Evolutionary conservation across 306 rosid genomes (phyloP).

Genomic region (Casuarina cunninghamiana): DNA sequence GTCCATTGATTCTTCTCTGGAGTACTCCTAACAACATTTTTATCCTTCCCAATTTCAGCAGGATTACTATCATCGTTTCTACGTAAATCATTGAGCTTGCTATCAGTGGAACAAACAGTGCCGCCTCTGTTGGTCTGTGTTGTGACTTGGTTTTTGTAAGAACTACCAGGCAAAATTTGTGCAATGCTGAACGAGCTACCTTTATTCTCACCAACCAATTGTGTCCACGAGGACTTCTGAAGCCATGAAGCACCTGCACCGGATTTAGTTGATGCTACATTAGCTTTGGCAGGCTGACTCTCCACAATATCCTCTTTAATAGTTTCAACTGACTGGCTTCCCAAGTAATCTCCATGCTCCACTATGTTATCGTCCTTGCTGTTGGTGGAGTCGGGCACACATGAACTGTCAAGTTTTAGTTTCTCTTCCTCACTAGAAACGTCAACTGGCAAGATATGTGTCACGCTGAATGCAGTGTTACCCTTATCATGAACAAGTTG

Average conservation of each 20-base stretch:
- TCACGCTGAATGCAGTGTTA: conserved; percentile 47
- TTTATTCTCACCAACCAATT: conserved; percentile 46
- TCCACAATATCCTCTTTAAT: conserved; percentile 21
- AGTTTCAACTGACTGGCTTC: conserved; percentile 3
- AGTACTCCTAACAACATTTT: not conserved
- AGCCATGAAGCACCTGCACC: conserved; percentile 78
- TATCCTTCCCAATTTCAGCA: conserved; percentile 15
- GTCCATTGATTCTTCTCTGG: conserved; percentile 32
- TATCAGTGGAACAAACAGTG: conserved; percentile 28
- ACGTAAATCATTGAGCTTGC: conserved; percentile 23
- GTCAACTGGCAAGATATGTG: conserved; percentile 39
- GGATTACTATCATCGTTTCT: conserved; percentile 23
- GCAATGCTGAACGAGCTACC: conserved; percentile 62
- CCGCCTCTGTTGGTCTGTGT: conserved; percentile 21
- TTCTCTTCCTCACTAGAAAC: conserved; percentile 30
- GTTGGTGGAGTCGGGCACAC: conserved; percentile 22
- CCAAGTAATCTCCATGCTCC: conserved; percentile 12
- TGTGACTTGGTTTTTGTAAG: conserved; percentile 35
- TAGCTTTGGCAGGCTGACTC: conserved; percentile 36
- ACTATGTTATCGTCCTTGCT: conserved; percentile 23
- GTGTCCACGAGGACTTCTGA: conserved; percentile 79
- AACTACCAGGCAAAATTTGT: conserved; percentile 46
- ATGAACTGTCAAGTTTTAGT: conserved; percentile 18
- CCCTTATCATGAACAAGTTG: conserved; percentile 55
- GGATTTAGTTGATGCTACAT: conserved; percentile 28